These are phyloP conservation scores for Capsicum pubescens DNA, from an alignment of 257 asterid species.

Conservation along the genomic window DNA sequence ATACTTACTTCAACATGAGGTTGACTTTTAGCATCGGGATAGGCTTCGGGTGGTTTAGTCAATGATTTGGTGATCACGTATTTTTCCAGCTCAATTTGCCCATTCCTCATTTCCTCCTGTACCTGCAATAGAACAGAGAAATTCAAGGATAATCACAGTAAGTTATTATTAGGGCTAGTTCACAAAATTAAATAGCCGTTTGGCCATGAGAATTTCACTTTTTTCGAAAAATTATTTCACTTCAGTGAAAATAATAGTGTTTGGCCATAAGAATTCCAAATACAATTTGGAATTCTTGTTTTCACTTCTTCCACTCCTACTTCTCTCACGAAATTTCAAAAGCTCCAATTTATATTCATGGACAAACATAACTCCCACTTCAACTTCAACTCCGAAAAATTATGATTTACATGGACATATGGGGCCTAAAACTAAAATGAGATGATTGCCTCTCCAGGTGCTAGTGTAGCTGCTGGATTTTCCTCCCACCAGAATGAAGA, in stretches of 20 bases:
- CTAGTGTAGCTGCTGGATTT: slow-evolving; percentile 20
- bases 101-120: slow-evolving; percentile 91
- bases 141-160: not conserved
- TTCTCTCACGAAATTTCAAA: no score
- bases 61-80: slow-evolving; percentile 87
- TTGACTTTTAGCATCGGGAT: slow-evolving; percentile 92
- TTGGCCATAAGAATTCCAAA: no score
- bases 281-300: no score
- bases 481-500: not conserved
- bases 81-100: slow-evolving; percentile 83
- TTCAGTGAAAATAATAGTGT: no score
- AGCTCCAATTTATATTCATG: no score
- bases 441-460: slow-evolving; percentile 7
- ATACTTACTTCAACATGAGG: slow-evolving; percentile 94
- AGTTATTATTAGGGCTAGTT: not conserved
- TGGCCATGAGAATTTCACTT: no score
- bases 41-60: slow-evolving; percentile 95
- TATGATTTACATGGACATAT: no score
- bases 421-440: not conserved
- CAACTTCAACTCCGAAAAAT: no score
- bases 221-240: no score
- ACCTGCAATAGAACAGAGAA: slow-evolving; percentile 52
- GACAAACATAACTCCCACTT: no score
- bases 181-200: not conserved
- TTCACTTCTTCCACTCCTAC: no score